A percentile compares a stretch with the other conserved stretches of the same genome.
These are phyloP conservation scores for Limnanthes douglasii DNA, from an alignment of 345 rosid genomes.

Conservation along the genomic window DNA sequence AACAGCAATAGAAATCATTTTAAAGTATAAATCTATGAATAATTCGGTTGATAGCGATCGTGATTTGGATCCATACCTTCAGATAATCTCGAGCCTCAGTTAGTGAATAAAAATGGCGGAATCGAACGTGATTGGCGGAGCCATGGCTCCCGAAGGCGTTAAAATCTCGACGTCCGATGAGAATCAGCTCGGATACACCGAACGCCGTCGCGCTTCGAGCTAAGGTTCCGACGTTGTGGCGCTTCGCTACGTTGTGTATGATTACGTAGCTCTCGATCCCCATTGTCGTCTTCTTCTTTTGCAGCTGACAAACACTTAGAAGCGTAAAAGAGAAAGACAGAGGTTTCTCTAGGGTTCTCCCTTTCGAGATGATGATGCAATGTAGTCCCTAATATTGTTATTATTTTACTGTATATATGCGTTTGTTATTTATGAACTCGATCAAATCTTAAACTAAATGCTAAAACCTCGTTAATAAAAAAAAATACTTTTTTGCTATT, in stretches of 20 bases:
- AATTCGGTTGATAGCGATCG: not conserved
- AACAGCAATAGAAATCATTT: not conserved
- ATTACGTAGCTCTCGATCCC: slow-evolving; percentile 71
- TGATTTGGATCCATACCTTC: slow-evolving; percentile 23
- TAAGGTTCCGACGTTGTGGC: slow-evolving; percentile 90
- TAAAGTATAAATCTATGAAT: not conserved
- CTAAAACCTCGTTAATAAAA: no score
- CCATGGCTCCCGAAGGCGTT: slow-evolving; percentile 97
- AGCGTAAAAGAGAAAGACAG: no score
- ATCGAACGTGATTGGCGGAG: slow-evolving; percentile 67
- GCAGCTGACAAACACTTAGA: no score
- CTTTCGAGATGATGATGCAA: no score
- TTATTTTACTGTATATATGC: no score
- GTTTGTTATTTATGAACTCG: no score
- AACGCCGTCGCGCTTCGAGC: slow-evolving; percentile 93
- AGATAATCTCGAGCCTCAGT: slow-evolving; percentile 57
- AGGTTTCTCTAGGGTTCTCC: no score
- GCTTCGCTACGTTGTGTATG: slow-evolving; percentile 92
- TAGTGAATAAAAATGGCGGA: slow-evolving; percentile 86
- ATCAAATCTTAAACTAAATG: no score
- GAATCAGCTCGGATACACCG: slow-evolving; percentile 76
- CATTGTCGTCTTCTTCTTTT: slow-evolving; percentile 14
- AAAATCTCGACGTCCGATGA: slow-evolving; percentile 91
- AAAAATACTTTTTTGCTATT: no score
- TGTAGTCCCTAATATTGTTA: no score